phyloP scores from a whole-genome alignment of 2,329 filamentous ascomycete species.

The Salinomyces thailandicus region DNA sequence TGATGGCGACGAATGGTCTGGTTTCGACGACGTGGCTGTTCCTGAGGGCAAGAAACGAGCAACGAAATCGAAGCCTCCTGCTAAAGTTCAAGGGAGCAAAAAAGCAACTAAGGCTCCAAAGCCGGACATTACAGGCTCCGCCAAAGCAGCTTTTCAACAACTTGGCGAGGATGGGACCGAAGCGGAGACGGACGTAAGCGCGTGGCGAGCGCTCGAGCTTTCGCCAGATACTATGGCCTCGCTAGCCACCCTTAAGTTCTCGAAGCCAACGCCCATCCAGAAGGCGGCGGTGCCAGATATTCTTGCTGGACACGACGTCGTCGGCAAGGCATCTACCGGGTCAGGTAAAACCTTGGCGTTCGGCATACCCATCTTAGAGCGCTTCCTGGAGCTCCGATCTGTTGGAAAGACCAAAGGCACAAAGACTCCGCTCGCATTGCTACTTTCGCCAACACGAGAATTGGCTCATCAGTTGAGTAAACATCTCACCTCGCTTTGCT shows the following conservation, averaged over 20 bases:
- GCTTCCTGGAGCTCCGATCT: slow-evolving; percentile 49
- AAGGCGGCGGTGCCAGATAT: slow-evolving; percentile 69
- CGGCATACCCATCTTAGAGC: slow-evolving; percentile 83
- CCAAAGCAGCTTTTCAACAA: slow-evolving; percentile 39
- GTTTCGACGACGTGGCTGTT: slow-evolving; percentile 40
- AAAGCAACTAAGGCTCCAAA: not conserved
- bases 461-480: slow-evolving; percentile 82
- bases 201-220: slow-evolving; percentile 66
- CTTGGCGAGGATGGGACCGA: slow-evolving; percentile 33
- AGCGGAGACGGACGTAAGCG: slow-evolving; percentile 57
- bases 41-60: slow-evolving; percentile 14
- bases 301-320: slow-evolving; percentile 72
- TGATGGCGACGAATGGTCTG: slow-evolving; percentile 47
- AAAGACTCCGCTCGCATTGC: slow-evolving; percentile 55
- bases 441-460: slow-evolving; percentile 86
- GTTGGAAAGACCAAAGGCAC: slow-evolving; percentile 12
- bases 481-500: slow-evolving; percentile 68
- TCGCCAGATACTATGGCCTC: slow-evolving; percentile 62
- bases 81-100: slow-evolving; percentile 16
- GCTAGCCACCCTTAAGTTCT: slow-evolving; percentile 69
- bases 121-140: slow-evolving; percentile 3
- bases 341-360: slow-evolving; percentile 96
- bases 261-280: slow-evolving; percentile 75
- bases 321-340: slow-evolving; percentile 91
- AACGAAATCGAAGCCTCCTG: slow-evolving; percentile 16